A percentile compares a stretch with the other conserved stretches of the same genome.
phyloP scores from a whole-genome alignment of 768 basidiomycete species.

The Cystofilobasidium bisporidii region DNA sequence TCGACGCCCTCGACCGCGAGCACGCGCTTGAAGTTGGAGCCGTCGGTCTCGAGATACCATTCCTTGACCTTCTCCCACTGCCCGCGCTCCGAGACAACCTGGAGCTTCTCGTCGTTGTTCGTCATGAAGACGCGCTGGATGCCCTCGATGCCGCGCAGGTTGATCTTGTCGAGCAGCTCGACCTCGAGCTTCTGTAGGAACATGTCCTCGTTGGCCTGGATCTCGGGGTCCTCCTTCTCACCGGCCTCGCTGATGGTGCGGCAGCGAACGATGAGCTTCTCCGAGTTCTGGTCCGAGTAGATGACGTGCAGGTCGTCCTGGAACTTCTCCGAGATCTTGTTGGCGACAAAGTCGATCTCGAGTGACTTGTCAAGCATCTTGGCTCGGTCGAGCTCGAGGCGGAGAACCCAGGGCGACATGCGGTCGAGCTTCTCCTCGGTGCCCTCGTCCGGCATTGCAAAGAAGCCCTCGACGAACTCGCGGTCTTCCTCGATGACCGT shows the following conservation, averaged over 20 bases:
- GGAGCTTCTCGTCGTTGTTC: slow-evolving; percentile 63
- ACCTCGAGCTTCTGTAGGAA: slow-evolving; percentile 94
- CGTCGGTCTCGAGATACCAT: slow-evolving; percentile 97
- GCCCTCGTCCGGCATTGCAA: slow-evolving; percentile 96
- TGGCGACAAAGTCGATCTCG: slow-evolving; percentile 87
- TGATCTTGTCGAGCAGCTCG: slow-evolving; percentile 92
- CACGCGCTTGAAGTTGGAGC: slow-evolving; percentile 87
- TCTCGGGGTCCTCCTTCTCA: slow-evolving; percentile 60
- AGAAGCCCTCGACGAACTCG: slow-evolving; percentile 96
- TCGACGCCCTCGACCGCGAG: slow-evolving; percentile 95
- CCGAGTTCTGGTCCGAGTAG: slow-evolving; percentile 97
- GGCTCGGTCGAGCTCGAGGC: slow-evolving; percentile 89
- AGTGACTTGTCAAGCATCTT: slow-evolving; percentile 97
- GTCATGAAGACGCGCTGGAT: slow-evolving; percentile 87
- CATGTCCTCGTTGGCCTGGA: slow-evolving; percentile 70
- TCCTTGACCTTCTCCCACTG: slow-evolving; percentile 51
- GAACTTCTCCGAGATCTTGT: slow-evolving; percentile 86
- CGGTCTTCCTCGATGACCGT: slow-evolving; percentile 95
- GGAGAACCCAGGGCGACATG: slow-evolving; percentile 93
- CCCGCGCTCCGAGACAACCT: slow-evolving; percentile 51
- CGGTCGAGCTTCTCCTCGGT: slow-evolving; percentile 80
- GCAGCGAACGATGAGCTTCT: slow-evolving; percentile 93
- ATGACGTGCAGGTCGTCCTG: slow-evolving; percentile 94
- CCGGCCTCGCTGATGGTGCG: slow-evolving; percentile 68
- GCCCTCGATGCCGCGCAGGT: slow-evolving; percentile 79